Base-by-base conservation (phyloP, 345 rosid genomes). In the Pseudoturritis turrita region DNA sequence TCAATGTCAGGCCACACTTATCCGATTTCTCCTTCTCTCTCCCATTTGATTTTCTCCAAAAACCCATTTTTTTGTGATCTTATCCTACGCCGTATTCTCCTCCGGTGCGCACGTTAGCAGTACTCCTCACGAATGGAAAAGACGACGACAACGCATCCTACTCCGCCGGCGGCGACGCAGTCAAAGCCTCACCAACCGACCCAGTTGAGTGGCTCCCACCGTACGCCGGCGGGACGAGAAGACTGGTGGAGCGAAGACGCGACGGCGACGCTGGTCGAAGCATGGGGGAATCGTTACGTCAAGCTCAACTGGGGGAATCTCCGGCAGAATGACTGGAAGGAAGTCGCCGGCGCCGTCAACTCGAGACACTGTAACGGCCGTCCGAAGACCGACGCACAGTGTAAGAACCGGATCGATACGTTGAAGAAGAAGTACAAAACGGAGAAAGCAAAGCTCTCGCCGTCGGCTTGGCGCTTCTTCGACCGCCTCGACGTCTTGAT, bases 191-290 rank as follows among this genome's bases (percentile, higher is more conserved):
- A n/a, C n/a, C n/a, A n/a, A n/a, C n/a, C n/a, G n/a, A n/a, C n/a
- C 74, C 78, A 19, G 5, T 54, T 31, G 11, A 59, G 36, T 66
- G 53, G 59, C 13, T 75, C 78, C 35, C 77, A 40, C 49, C 78
- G 74, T 55, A 17, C 59, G 40, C 58, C 71, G 45, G 52, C 80
- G 54, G 87, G 87, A 68, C 83, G 96, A 29, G 99, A 91, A 65
- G 97, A 95, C 77, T 91, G 96, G 78, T 95, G 99, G 99, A 88
- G 86, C 71, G 96, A 88, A 53, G 91, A 73, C 43, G 96, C 96
- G 19, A 91, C 96, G 33, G 81, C 64, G 31, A 84, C 87, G 21
- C 82, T 95, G 31, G 80, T 95, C 63, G 89, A 88, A 59, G 91
- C 91, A 2, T 95, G 99, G 97, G 96, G 97, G 4, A 81, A 81